Evolutionary conservation across 441 rosid species (phyloP).

Genomic region (Populus hybrid): DNA sequence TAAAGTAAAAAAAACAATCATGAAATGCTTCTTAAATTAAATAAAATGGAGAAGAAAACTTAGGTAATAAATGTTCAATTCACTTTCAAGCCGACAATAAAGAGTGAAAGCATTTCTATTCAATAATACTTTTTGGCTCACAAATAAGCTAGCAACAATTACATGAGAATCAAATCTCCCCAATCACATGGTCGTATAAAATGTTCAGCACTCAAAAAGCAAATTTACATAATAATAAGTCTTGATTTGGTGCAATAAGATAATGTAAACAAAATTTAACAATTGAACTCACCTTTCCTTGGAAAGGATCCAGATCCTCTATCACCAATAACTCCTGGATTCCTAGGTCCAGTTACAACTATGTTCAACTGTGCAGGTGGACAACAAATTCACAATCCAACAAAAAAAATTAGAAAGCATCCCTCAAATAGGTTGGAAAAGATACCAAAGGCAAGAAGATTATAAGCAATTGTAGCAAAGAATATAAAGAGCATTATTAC

Average conservation of each 20-base stretch:
- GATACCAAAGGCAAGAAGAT: background rate
- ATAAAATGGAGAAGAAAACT: too few relatives aligned
- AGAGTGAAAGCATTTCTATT: background rate
- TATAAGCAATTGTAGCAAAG: background rate
- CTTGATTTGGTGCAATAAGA: background rate
- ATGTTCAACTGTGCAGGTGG: constrained; percentile 65
- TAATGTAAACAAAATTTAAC: background rate
- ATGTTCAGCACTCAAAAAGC: background rate
- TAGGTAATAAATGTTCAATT: too few relatives aligned
- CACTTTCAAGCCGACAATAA: background rate
- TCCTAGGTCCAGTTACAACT: constrained; percentile 83
- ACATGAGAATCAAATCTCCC: background rate
- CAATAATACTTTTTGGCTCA: background rate
- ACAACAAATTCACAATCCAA: constrained; percentile 11
- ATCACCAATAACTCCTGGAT: constrained; percentile 91
- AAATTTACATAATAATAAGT: background rate
- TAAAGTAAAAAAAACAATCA: too few relatives aligned
- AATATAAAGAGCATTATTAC: constrained; percentile 12
- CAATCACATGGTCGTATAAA: too few relatives aligned
- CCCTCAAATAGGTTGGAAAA: background rate
- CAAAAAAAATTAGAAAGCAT: constrained; percentile 2
- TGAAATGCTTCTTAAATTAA: too few relatives aligned
- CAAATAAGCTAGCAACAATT: background rate
- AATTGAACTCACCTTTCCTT: constrained; percentile 78
- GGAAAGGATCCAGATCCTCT: constrained; percentile 92